Base-by-base conservation (phyloP, 371 early-diverging fungal genomes). In the Chytridiales sp. region DNA sequence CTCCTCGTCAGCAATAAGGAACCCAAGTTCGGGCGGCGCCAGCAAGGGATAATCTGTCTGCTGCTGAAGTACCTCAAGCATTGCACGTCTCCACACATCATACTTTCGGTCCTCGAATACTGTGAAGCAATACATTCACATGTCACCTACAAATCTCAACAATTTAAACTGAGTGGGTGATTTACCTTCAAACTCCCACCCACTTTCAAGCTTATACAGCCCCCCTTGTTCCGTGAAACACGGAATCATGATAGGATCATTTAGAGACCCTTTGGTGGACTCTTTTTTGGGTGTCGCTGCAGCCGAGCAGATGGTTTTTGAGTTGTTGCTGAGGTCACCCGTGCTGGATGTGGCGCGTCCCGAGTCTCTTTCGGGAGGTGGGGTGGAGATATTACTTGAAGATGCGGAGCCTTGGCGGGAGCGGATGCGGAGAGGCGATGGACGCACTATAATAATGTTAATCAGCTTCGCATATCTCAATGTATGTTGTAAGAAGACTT, bases 41-140 rank as follows among this genome's bases (percentile, higher is more conserved):
- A 75, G 24, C 19, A 75, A 49, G 19, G 75, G 75, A 47, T 66
- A 67, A 42, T 75, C 72, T 11, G 59, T 53, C 54, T 75, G 72
- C 34, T 46, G 30, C 51, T 59, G 59, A 11, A 75, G 47, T 8
- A 60, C 59, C 34, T 71, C 67, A 21, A 75, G 56, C 52, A 75
- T 43, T 3, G 55, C 58, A 27, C 63, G 50, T 4, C 75, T 30
- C 61, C 72, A 69, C 8, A 69, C 44, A 21, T 48, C 64, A 58
- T 75, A 75, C 21, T 49, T 61, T 21, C 51, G 39, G 49, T 75
- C 72, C 4, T 58, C 62, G 44, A 64, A 73, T 22, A 27, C 74
- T 72, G 31, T 6, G 55, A 15, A 8, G 5, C 19, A 39, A 19
- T 3, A 4, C 21, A 24, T n/a, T 22, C 6, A 4, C 6, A 29